Evolutionary conservation across 495 filamentous ascomycete species (phyloP), one percentile per base, ranked within the genome.

Genomic region (Hypomontagnella monticulosa): DNA sequence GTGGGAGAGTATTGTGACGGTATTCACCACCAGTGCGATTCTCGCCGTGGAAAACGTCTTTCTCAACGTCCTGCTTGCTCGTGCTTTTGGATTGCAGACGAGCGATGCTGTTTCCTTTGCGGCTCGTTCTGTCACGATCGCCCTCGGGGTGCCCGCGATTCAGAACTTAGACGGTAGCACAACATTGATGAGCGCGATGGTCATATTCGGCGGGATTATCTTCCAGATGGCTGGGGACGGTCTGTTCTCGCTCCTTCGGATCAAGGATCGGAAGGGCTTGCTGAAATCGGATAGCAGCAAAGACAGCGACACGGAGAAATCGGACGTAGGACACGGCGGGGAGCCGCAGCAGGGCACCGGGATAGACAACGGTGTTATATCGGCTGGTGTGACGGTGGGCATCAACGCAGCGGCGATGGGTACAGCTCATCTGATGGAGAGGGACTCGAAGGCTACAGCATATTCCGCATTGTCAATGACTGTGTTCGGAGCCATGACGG

Each of bases 321-420:
- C 9, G 7, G 10, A 12, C 1, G 11, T n/a, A 12, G 18, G 19
- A 14, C 2, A 49, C 6, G 40, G 53, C 14, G 49, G 38, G 27
- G 43, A 38, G 10, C 12, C 42, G 0, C 34, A 30, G 12, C n/a
- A 1, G 4, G 55, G 20, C n/a, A 19, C 16, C 9, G 37, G 38
- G 6, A 36, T 68, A 4, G 75, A 77, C 10, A 72, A 69, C 4
- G 20, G 48, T 7, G 70, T 73, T 1, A 75, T 82, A 9, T 78
- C 78, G 4, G 74, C 78, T 7, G 81, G 81, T 40, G 70, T 81
- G 7, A 77, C 77, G 2, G 73, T 81, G 40, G 81, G 81, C 23
- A 77, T 81, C 61, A 83, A 83, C 59, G 77, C 79, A 2, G 81
- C 81, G 18, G 81, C 81, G 2, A 83, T 83, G 80, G 81, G 81